Conservation (phyloP, 2,329 filamentous ascomycete species). For the Epicoccum sorghinum region DNA sequence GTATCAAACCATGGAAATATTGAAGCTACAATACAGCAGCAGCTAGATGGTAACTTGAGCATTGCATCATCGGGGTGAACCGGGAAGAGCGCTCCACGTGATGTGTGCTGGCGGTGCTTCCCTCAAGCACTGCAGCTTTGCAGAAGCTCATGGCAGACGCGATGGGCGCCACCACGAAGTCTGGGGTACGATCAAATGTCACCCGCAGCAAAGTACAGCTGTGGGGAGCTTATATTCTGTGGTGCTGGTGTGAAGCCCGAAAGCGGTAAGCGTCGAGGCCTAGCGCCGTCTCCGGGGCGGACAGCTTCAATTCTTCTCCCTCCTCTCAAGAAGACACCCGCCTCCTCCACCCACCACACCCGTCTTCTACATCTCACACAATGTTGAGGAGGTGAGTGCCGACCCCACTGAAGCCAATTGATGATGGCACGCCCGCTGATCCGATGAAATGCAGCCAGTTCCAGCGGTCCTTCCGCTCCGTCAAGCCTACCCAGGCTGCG, state of each 20-base stretch:
- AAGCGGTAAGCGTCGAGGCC: constrained; percentile 16
- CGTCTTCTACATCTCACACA: constrained; percentile 55
- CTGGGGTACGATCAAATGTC: background rate
- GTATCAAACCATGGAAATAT: too few relatives aligned
- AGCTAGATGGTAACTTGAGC: background rate
- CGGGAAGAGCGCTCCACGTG: constrained; percentile 6
- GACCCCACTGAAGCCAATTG: constrained; percentile 42
- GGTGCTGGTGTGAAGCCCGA: constrained; percentile 7
- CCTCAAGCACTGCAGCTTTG: background rate
- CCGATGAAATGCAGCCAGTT: constrained; percentile 50
- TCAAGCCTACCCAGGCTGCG: constrained; percentile 52
- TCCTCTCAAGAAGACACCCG: constrained; percentile 33
- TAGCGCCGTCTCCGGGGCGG: constrained; percentile 4
- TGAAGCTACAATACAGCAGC: background rate
- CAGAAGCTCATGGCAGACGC: background rate
- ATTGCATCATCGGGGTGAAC: constrained; percentile 5
- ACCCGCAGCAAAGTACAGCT: constrained; percentile 3
- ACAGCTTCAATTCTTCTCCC: constrained; percentile 18
- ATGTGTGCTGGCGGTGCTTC: background rate
- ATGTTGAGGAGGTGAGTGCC: constrained; percentile 67
- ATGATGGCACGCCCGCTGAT: constrained; percentile 46
- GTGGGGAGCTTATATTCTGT: constrained; percentile 13
- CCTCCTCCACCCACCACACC: constrained; percentile 37
- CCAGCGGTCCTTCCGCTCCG: constrained; percentile 51
- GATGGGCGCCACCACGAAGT: background rate